Base-by-base conservation (phyloP, 148 eudicot genomes). In the Diospyros kaki region DNA sequence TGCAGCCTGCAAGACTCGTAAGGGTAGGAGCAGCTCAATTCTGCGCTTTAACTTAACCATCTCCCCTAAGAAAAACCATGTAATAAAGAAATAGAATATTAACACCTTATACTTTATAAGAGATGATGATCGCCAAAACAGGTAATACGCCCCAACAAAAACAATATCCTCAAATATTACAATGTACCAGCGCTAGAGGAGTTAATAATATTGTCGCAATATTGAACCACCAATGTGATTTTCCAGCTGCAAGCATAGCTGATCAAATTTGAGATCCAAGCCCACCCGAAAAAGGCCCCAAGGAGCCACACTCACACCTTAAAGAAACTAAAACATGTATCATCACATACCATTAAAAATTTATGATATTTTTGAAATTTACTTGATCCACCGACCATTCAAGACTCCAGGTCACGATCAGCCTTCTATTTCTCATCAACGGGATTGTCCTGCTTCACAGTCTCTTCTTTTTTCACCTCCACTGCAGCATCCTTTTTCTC, bases 401-500 rank as follows among this genome's bases (percentile, higher is more conserved):
- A 50, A 68, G 13, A 67, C 39, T 18, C 12, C 8, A n/a, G 41
- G 40, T 12, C 38, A 42, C 56, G 51, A 18, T 3, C 40, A 69
- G 52, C 28, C 0, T 10, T 52, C 61, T 60, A 76, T 40, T 68
- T 61, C 68, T 69, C 54, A 48, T 40, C 73, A 48, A 17, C 54
- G 3, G 73, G 48, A 46, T 61, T 69, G 60, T 69, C 79, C 28
- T 54, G 13, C 59, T 65, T 65, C 6, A 13, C 64, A 5, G 45
- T 10, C 45, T 44, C 72, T 9, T 68, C 73, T 40, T 68, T 17
- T 53, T 66, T 75, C 38, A 18, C 64, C 60, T 75, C 72, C 6
- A 64, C 9, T 7, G 51, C n/a, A 17, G 15, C 73, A 15, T 50
- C 73, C 59, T 76, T 48, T 39, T 76, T 69, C 64, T 69, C 60